phyloP scores from a whole-genome alignment of 1,284 basidiomycete genomes.

The Tylopilus orsonianus region DNA sequence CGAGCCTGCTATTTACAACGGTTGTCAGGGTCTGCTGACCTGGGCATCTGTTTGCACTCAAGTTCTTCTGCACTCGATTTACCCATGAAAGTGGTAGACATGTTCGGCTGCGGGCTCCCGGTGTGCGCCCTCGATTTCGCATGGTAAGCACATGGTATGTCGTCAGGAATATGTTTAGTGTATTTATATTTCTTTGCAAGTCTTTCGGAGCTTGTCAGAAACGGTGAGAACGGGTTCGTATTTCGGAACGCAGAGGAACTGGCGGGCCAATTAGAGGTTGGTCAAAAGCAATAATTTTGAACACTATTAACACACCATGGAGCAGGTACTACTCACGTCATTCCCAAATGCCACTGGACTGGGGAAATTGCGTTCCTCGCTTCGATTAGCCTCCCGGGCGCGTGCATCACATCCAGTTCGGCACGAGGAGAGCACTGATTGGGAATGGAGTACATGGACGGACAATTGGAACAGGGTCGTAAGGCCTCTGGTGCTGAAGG shows the following conservation, averaged over 20 bases:
- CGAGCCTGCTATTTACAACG: constrained; percentile 3
- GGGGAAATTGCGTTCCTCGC: constrained; percentile 44
- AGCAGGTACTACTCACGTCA: constrained; percentile 55
- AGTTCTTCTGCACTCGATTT: constrained; percentile 91
- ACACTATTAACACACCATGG: neutral
- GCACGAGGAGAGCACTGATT: constrained; percentile 33
- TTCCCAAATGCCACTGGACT: constrained; percentile 62
- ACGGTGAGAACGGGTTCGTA: constrained; percentile 79
- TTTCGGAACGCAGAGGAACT: constrained; percentile 75
- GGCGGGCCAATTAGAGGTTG: constrained; percentile 70
- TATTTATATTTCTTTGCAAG: constrained; percentile 40
- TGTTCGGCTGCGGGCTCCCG: constrained; percentile 96
- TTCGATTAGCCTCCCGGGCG: constrained; percentile 18
- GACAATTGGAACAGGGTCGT: constrained; percentile 80
- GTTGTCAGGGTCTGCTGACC: constrained; percentile 79
- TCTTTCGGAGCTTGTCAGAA: constrained; percentile 83
- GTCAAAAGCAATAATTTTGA: neutral
- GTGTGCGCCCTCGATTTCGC: constrained; percentile 89
- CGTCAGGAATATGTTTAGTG: neutral
- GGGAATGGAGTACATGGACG: constrained; percentile 77
- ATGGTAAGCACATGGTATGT: constrained; percentile 50
- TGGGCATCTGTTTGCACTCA: constrained; percentile 90
- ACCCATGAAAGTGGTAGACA: constrained; percentile 99
- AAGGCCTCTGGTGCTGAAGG: constrained; percentile 57
- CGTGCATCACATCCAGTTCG: constrained; percentile 7